Evolutionary conservation across 1,284 basidiomycete species (phyloP).

Genomic region (Sphaerobolus stellatus): DNA sequence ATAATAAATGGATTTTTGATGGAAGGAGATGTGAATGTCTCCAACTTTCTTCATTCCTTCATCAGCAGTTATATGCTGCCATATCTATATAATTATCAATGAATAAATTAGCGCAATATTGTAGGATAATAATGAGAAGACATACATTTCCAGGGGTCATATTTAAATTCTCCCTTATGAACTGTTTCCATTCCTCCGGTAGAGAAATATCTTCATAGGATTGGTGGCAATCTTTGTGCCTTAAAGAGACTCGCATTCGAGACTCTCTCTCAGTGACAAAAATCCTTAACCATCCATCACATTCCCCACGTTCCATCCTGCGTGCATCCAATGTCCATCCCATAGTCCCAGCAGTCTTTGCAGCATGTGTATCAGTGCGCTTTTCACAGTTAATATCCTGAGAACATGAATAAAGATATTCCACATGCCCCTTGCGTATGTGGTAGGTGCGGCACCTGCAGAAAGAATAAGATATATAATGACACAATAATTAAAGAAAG

Average conservation of each 20-base stretch:
- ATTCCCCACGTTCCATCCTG: neutral
- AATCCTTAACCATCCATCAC: neutral
- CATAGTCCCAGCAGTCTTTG: no score
- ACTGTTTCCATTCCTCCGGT: neutral
- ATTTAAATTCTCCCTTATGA: neutral
- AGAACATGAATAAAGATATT: neutral
- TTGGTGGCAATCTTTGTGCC: neutral
- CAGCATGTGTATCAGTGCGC: neutral
- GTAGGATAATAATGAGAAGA: neutral
- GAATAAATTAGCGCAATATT: no score
- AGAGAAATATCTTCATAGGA: neutral
- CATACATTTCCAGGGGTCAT: neutral
- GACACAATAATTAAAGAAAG: neutral
- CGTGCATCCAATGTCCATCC: neutral
- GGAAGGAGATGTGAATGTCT: neutral
- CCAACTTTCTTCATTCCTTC: neutral
- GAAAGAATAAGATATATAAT: neutral
- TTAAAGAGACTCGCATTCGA: neutral
- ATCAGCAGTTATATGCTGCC: neutral
- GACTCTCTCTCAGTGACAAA: neutral
- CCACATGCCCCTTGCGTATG: neutral
- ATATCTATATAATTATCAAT: neutral
- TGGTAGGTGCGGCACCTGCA: neutral
- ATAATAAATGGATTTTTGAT: constrained; percentile 1
- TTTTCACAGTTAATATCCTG: neutral